Conservation (phyloP, 345 rosid species). For the Aegle marmelos region DNA sequence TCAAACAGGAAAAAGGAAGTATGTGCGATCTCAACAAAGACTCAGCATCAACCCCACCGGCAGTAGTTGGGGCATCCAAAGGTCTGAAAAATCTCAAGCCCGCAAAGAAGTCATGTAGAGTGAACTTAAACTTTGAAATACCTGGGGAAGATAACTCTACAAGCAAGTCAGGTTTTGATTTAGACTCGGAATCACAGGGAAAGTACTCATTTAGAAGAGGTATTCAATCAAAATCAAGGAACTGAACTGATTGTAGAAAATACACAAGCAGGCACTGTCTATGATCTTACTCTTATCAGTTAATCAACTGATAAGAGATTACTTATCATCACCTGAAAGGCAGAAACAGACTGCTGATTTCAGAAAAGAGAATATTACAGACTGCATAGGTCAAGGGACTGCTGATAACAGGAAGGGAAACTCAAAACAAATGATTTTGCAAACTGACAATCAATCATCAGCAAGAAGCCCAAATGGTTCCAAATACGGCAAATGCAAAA, state of each 20-base stretch:
- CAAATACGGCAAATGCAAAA: constrained; percentile 16
- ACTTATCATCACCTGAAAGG: constrained; percentile 20
- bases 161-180: constrained; percentile 4
- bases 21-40: constrained; percentile 29
- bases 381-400: constrained; percentile 11
- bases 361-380: not conserved
- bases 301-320: constrained; percentile 26
- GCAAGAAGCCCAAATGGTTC: constrained; percentile 16
- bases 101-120: constrained; percentile 47
- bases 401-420: constrained; percentile 7
- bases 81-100: constrained; percentile 22
- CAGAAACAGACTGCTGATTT: not conserved
- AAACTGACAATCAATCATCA: constrained; percentile 13
- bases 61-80: constrained; percentile 28
- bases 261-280: constrained; percentile 24
- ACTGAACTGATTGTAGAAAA: constrained; percentile 25
- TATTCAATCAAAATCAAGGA: constrained; percentile 23
- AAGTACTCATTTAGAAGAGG: constrained; percentile 14
- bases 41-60: constrained; percentile 24
- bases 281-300: constrained; percentile 16
- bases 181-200: constrained; percentile 6
- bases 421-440: constrained; percentile 2
- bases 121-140: no score
- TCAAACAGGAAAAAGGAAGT: constrained; percentile 53
- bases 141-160: constrained; percentile 16